Percentiles rank a stretch among this genome's conserved stretches.
These are phyloP conservation scores for Eucalyptus virginea DNA, from an alignment of 345 rosid species.

Conservation along the genomic window DNA sequence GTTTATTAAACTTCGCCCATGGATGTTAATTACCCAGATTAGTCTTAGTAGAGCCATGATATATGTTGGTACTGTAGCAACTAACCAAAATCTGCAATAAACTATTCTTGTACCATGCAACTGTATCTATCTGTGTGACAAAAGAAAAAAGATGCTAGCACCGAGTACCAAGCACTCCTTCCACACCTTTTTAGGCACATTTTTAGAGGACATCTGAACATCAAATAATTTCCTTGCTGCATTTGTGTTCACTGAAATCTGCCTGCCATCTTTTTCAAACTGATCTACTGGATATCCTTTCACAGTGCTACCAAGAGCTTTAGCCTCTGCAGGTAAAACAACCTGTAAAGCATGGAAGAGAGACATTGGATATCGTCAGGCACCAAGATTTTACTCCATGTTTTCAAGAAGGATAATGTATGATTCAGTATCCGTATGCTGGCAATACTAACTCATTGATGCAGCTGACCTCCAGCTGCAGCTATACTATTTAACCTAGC, in stretches of 20 bases:
- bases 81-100: neutral
- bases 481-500: conserved; percentile 35
- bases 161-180: neutral
- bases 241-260: conserved; percentile 90
- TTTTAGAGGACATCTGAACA: conserved; percentile 90
- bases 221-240: conserved; percentile 96
- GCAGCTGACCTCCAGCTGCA: conserved; percentile 85
- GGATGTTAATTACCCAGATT: neutral
- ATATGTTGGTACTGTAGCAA: neutral
- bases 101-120: neutral
- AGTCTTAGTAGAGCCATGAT: neutral
- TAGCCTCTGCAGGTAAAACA: conserved; percentile 94
- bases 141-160: neutral
- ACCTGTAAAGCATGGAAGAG: conserved; percentile 35
- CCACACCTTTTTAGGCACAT: conserved; percentile 89
- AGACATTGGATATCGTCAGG: neutral
- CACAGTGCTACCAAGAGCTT: conserved; percentile 98
- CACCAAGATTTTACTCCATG: neutral
- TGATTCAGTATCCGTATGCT: neutral
- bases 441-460: conserved; percentile 72
- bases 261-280: conserved; percentile 96
- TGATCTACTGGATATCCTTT: conserved; percentile 93
- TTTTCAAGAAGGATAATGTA: neutral
- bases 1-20: neutral
- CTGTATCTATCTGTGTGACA: neutral